Conservation (phyloP, 1,284 basidiomycete genomes). For the Porogramme epimiltina region DNA sequence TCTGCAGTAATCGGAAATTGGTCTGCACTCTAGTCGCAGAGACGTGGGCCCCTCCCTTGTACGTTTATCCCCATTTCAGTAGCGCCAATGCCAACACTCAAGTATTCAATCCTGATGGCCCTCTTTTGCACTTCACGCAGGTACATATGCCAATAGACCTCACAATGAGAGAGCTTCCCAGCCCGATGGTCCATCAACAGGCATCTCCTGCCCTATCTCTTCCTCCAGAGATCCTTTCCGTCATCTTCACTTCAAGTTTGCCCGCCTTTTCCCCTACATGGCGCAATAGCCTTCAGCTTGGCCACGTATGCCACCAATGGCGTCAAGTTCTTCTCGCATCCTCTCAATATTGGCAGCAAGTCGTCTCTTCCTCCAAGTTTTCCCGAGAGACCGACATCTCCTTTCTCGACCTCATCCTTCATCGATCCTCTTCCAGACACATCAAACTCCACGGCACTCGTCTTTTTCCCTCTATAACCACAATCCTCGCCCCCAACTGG, state of each 20-base stretch:
- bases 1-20: too few relatives aligned
- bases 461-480: neutral
- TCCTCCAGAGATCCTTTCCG: neutral
- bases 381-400: neutral
- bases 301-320: neutral
- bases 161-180: too few relatives aligned
- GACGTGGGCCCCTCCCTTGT: too few relatives aligned
- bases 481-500: neutral
- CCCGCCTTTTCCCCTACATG: neutral
- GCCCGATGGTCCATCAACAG: too few relatives aligned
- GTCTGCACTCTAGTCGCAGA: too few relatives aligned
- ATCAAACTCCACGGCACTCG: neutral
- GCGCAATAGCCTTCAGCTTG: neutral
- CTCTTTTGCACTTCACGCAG: too few relatives aligned
- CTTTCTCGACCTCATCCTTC: neutral
- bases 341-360: neutral
- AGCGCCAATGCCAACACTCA: too few relatives aligned
- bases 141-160: too few relatives aligned
- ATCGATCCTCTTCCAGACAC: neutral
- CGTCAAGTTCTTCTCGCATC: neutral
- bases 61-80: too few relatives aligned
- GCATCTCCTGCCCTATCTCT: neutral
- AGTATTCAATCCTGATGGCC: too few relatives aligned
- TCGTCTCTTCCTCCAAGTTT: neutral
- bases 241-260: neutral